Evolutionary conservation across 805 yeast genomes (phyloP).

Genomic region (Wickerhamomyces ciferrii): DNA sequence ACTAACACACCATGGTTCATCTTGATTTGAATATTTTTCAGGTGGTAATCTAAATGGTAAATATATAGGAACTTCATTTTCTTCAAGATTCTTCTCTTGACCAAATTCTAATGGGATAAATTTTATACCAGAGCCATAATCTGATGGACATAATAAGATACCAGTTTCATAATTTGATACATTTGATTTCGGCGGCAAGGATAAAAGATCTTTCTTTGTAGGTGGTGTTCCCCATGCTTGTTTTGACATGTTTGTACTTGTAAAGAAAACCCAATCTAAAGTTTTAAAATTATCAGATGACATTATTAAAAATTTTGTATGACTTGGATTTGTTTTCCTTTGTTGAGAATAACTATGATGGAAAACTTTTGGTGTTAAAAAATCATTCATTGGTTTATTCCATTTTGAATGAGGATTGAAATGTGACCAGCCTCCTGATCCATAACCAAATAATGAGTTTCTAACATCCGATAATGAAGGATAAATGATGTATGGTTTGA

Average conservation of each 20-base stretch:
- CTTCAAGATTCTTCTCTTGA: constrained; percentile 19
- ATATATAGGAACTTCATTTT: constrained; percentile 25
- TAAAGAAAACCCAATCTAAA: constrained; percentile 64
- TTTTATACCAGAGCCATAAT: constrained; percentile 12
- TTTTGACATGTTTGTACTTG: constrained; percentile 70
- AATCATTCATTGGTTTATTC: constrained; percentile 31
- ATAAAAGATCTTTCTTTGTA: constrained; percentile 6
- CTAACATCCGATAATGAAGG: constrained; percentile 39
- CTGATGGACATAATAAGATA: constrained; percentile 34
- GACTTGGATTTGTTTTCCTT: constrained; percentile 41
- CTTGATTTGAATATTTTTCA: constrained; percentile 28
- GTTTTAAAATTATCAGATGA: constrained; percentile 44
- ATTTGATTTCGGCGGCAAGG: constrained; percentile 25
- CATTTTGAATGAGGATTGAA: constrained; percentile 27
- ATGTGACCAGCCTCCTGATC: constrained; percentile 46
- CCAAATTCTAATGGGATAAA: constrained; percentile 40
- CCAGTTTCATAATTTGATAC: constrained; percentile 51
- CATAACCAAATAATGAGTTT: constrained; percentile 36
- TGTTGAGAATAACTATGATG: constrained; percentile 23
- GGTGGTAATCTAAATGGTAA: constrained; percentile 56
- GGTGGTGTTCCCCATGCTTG: constrained; percentile 72
- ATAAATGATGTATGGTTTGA: constrained; percentile 33
- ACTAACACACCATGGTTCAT: constrained; percentile 42
- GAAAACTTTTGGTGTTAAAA: constrained; percentile 35
- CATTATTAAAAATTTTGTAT: constrained; percentile 62